Conservation (phyloP, 1,284 basidiomycete species). For the Chalciporus sp. region DNA sequence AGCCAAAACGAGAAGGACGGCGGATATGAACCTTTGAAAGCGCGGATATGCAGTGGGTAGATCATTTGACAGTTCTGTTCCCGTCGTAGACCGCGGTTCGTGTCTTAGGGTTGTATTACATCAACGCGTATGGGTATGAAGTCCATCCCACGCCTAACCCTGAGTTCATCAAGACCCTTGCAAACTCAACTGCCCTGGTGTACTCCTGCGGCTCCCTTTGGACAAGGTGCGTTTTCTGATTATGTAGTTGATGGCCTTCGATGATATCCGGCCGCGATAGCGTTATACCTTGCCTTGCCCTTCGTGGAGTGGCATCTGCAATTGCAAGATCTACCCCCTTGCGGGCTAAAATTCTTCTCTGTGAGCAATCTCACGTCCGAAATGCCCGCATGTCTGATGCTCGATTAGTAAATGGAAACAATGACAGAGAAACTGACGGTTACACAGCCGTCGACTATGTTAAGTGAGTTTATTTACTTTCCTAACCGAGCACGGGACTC, state of each 20-base stretch:
- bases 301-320: conserved; percentile 79
- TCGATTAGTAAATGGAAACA: conserved; percentile 77
- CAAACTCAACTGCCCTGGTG: conserved; percentile 71
- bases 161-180: conserved; percentile 73
- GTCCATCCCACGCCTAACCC: conserved; percentile 88
- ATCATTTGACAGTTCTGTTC: conserved; percentile 15
- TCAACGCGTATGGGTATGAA: conserved; percentile 91
- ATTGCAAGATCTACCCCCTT: conserved; percentile 79
- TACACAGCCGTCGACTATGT: conserved; percentile 89
- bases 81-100: conserved; percentile 7
- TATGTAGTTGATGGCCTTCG: conserved; percentile 8
- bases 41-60: conserved; percentile 67
- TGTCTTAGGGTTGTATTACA: conserved; percentile 79
- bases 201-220: conserved; percentile 94
- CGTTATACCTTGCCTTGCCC: conserved; percentile 88
- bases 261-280: conserved; percentile 39
- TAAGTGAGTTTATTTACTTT: conserved; percentile 43
- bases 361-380: conserved; percentile 46
- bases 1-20: conserved; percentile 52
- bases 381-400: conserved; percentile 7
- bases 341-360: conserved; percentile 80
- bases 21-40: conserved; percentile 59
- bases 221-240: conserved; percentile 64
- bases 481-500: conserved; percentile 3
- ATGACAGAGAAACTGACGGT: conserved; percentile 89